Evolutionary conservation across 371 early-diverging fungal species (phyloP).

Genomic region (Syncephalastrum sp.): DNA sequence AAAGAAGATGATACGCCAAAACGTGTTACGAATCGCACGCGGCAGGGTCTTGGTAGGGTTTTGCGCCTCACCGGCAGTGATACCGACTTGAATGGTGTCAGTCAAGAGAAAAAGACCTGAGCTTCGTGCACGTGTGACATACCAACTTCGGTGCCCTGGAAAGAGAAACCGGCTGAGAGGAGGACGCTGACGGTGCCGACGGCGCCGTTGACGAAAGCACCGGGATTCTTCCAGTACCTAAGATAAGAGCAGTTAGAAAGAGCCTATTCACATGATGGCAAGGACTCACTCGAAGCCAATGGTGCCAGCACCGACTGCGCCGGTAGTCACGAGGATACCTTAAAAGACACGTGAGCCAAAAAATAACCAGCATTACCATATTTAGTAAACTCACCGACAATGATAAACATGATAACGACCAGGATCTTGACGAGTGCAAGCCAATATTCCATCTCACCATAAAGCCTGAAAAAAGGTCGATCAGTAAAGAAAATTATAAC

Average conservation of each 20-base stretch:
- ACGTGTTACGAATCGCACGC: slow-evolving; percentile 68
- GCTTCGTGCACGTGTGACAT: slow-evolving; percentile 8
- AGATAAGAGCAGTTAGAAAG: slow-evolving; percentile 7
- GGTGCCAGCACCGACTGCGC: slow-evolving; percentile 57
- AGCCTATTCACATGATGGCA: neutral
- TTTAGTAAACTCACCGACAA: slow-evolving; percentile 50
- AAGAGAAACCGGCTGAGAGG: slow-evolving; percentile 77
- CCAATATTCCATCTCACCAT: slow-evolving; percentile 78
- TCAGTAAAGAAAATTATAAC: neutral
- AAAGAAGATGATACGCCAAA: slow-evolving; percentile 75
- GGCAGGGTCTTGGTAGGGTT: slow-evolving; percentile 74
- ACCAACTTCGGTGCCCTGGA: slow-evolving; percentile 80
- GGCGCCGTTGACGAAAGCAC: slow-evolving; percentile 77
- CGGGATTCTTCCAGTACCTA: slow-evolving; percentile 68
- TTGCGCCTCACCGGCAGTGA: slow-evolving; percentile 73
- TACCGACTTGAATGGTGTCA: slow-evolving; percentile 46
- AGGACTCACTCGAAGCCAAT: slow-evolving; percentile 47
- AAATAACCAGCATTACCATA: neutral
- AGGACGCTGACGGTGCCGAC: slow-evolving; percentile 70
- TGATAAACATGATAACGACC: slow-evolving; percentile 67
- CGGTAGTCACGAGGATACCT: slow-evolving; percentile 64
- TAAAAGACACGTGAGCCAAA: slow-evolving; percentile 19
- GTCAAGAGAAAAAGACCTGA: neutral
- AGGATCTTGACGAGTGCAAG: slow-evolving; percentile 72
- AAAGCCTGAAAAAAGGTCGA: slow-evolving; percentile 32